Evolutionary conservation across 2,329 filamentous ascomycete genomes (phyloP), one percentile per base, ranked within the genome.

Genomic region (Didymella pomorum): DNA sequence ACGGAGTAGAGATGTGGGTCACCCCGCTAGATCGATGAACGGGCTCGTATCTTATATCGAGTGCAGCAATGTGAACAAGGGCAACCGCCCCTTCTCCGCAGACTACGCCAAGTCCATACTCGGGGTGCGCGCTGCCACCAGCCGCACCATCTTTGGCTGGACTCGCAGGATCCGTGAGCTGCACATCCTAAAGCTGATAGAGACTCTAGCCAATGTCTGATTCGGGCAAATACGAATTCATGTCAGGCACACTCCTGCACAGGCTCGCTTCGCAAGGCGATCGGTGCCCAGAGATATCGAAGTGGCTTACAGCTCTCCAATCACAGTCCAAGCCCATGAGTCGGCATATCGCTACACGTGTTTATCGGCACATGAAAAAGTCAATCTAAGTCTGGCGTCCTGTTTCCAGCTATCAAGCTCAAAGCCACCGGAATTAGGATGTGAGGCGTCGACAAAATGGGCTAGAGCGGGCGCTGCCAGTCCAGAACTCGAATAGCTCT

Each of bases 291-390:
- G 7, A 25, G 41, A 23, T 26, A 43, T 43, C 16, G 14, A 43
- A 26, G 41, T 43, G 41, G 41, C 41, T 43, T 43, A 14, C 41
- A 43, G 14, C 41, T 25, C 41, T 26, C 37, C 23, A 43, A 43
- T 43, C 41, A 25, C 23, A 9, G 26, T 12, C n/a, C 14, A 12
- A 23, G 21, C 12, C 4, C 18, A n/a, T 4, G 14, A 43, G 41
- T 41, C 41, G 2, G 23, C 16, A 16, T 26, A 7, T 26, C 41
- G 21, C 41, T 26, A 25, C 21, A 25, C 4, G 14, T 26, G 23
- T 16, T 43, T 10, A 23, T 43, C 23, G 18, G 41, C 23, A 25
- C 41, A 9, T n/a, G 21, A 18, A 42, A 42, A 20, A 4, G 35
- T 39, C n/a, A 20, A 7, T 18, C 18, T 20, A 8, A 20, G 35